Base-by-base conservation (phyloP, 257 asterid genomes). In the Cinchona pubescens region DNA sequence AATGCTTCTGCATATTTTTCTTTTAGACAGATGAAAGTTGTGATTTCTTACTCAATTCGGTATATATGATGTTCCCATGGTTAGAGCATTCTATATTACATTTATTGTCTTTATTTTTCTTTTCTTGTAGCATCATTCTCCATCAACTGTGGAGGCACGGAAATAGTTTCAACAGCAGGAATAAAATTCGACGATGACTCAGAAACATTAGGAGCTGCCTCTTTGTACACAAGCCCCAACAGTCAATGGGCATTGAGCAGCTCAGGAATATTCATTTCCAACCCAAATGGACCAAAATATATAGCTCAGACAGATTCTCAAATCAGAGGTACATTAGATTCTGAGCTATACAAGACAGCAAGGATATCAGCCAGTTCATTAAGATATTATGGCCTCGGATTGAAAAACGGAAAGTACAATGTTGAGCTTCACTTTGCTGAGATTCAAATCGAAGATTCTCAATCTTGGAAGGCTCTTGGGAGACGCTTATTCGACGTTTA, bases 391-490 rank as follows among this genome's bases (percentile, higher is more conserved):
- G 94, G 94, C 71, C 86, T 89, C 3, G 86, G 92, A 34, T 63
- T 89, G 75, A 81, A 78, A 70, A 82, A 85, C 21, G 94, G 90
- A n/a, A 78, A 19, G 15, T 89, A 89, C 27, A 71, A 30, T 43
- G 66, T 89, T 14, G 83, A 85, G 75, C 87, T 89, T 73, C 94
- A 89, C 82, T 89, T 87, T 76, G 87, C 90, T 15, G 94, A 89
- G 88, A 84, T 89, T 71, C 87, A 87, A 74, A 87, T 87, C 85
- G 89, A 81, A 49, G 84, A 78, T 53, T 78, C 89, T 38, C 70
- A 68, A 32, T 82, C 94, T 46, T 87, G 94, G 92, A 84, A 78
- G 81, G 90, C 87, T 55, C 86, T 89, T 12, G 94, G 92, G 7
- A 79, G 86, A 34, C 90, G 92, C 55, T 25, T 84, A 42, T 89